Evolutionary conservation across 2,329 filamentous ascomycete species (phyloP), one percentile per base, ranked within the genome.

Genomic region (Chaetomium olivaceum): DNA sequence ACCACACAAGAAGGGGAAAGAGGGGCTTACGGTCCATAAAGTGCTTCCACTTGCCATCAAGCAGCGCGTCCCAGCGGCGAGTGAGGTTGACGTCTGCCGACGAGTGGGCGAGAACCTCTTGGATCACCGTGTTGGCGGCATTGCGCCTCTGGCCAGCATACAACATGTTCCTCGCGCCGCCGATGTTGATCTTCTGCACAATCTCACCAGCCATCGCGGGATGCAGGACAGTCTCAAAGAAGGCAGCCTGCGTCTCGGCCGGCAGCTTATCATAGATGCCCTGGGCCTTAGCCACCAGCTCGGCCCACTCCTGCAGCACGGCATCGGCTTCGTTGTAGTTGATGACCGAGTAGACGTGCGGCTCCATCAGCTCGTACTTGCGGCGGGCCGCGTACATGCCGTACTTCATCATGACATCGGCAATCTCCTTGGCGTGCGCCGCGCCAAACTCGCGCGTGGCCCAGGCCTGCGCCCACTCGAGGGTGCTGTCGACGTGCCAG

Each of bases 301-400:
- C 70, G 14, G 79, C 74, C 87, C 87, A 89, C 66, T 85, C 80
- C 3, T 79, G 77, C 12, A 89, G 78, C 1, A 89, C 79, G 0
- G 77, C 78, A 56, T 89, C 85, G 1, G 85, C 87, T 77, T 90
- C 87, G 69, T 86, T 81, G 74, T 89, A 89, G 77, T 89, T 86
- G 72, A 88, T 79, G 2, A 88, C 75, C 55, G 82, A 87, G 76
- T 86, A 90, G 2, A 82, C 86, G 19, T 78, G 78, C 0, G 84
- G 80, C 69, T 87, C 85, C 3, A 89, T 77, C 12, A 87, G 80
- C 76, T 90, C 87, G 69, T 83, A 89, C 75, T 89, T 89, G 65
- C 87, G 81, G 55, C 85, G 79, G 57, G 79, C 82, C 9, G 85
- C 81, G 36, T 84, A 81, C 73, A 81, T 80, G 59, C 83, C 83